Base-by-base conservation (phyloP, 495 filamentous ascomycete species). In the Viridothelium virens region DNA sequence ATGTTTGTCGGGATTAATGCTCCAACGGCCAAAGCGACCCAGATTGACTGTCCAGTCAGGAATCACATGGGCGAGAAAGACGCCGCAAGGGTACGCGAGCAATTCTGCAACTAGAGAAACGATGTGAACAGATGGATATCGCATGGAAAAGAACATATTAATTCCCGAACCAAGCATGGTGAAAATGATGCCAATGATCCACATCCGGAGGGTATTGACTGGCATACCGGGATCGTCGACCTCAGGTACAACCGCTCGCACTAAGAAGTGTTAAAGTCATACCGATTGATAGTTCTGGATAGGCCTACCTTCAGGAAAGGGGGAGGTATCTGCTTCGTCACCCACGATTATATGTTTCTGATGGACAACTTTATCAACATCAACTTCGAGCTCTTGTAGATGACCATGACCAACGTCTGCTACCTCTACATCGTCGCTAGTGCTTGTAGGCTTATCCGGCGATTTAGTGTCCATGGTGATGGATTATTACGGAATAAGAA, bases 121-220 rank as follows among this genome's bases (percentile, higher is more conserved):
- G 70, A 94, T 92, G 25, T 87, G 85, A 74, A 94, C 89, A 72
- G 89, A 91, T 39, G 91, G 90, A 77, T 93, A 94, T 79, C 90
- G 83, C 67, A 94, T 77, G 41, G 88, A 86, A 78, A 94, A 90
- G 74, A 94, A 92, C 38, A 93, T 77, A 76, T 93, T 94, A 47
- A 89, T 91, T 2, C 89, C 87, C 44, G 89, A 91, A 61, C 90
- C 91, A 31, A 92, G 78, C 38, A 94, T 77, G 9, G 90, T 86
- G 72, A 93, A 96, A 12, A 94, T 70, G 6, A 89, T 79, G 31
- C 90, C 91, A 18, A 94, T 72, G 1, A 81, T 74, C 91, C 91
- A 94, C 90, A 94, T 96, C 44, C 91, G 88, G 18, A 91, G 86
- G 2, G 91, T 94, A 75, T 90, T 93, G 63, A 93, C 91, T 4